Base-by-base conservation (phyloP, 805 yeast genomes). In the Zygoascus ofunaensis region DNA sequence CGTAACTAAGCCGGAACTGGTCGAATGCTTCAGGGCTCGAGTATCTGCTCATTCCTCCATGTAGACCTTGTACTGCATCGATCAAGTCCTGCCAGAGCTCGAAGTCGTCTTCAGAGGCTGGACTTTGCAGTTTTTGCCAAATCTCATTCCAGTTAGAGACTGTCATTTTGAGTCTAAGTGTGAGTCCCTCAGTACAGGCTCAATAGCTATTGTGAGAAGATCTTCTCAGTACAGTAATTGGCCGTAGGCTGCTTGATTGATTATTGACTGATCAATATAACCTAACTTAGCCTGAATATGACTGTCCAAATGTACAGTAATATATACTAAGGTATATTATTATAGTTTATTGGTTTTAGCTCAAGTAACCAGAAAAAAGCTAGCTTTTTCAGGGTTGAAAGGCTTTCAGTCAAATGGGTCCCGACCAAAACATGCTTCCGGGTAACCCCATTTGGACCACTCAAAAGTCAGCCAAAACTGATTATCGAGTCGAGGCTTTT, bases 1-100 rank as follows among this genome's bases (percentile, higher is more conserved):
- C 65, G 39, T 50, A 64, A 18, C 61, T 42, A 21, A 42, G 43
- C 4, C 66, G 54, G 33, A 56, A 52, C 28, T 53, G 45, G 17
- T 52, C 49, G 3, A 64, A 19, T 7, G 52, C 54, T 8, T 48
- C 47, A 17, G 53, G 48, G n/a, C 52, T 41, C 2, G 65, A 55
- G 19, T 55, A 53, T 21, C 61, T 54, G 35, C 54, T 55, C 32
- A 60, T 39, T 3, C 66, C 63, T 4, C 61, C 62, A 30, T 58
- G 63, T 4, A 56, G 49, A 3, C 47, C 36, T 33, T 62, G 62
- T 2, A 55, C 45, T n/a, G 34, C 10, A 12, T 34, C 54, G n/a
- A 63, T 47, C 39, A 64, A 49, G 5, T 52, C 60, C 46, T 62
- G 61, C 68, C 68, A 63, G 20, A 45, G 41, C 22, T 53, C 60